A percentile compares a stretch with the other conserved stretches of the same genome.
Evolutionary conservation across 1,284 basidiomycete genomes (phyloP).

Genomic region (Rhodotorula sp.): DNA sequence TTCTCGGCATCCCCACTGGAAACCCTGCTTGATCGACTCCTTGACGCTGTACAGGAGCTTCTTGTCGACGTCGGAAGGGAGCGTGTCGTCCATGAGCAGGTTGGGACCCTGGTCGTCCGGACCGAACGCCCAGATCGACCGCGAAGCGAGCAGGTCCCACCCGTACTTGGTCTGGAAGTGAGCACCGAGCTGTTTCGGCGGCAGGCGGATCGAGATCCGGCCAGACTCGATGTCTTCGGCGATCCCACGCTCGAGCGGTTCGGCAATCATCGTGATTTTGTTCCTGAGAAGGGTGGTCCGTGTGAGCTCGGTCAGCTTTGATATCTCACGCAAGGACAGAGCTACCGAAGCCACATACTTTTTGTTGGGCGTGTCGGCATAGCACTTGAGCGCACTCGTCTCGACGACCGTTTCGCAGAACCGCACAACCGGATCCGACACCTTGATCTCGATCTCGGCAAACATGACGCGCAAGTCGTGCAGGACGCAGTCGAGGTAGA

Average conservation of each 20-base stretch:
- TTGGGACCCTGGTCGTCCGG: conserved; percentile 94
- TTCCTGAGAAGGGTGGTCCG: conserved; percentile 60
- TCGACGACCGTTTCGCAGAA: conserved; percentile 99
- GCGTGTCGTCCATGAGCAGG: conserved; percentile 88
- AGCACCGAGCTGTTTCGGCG: conserved; percentile 84
- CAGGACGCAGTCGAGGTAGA: conserved; percentile 95
- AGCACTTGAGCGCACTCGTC: conserved; percentile 96
- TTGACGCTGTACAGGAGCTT: conserved; percentile 83
- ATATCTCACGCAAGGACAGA: background rate
- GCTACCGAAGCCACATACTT: conserved; percentile 60
- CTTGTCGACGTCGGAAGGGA: conserved; percentile 95
- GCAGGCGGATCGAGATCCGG: conserved; percentile 86
- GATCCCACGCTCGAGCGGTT: conserved; percentile 87
- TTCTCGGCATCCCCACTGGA: conserved; percentile 98
- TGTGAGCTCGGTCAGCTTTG: background rate
- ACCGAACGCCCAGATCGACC: conserved; percentile 99
- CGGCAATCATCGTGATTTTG: conserved; percentile 95
- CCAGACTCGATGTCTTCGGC: conserved; percentile 92
- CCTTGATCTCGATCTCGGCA: conserved; percentile 98
- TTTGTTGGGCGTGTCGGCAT: conserved; percentile 98
- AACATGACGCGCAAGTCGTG: conserved; percentile 91
- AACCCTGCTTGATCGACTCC: conserved; percentile 96
- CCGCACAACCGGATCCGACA: conserved; percentile 96
- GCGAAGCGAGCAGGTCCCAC: conserved; percentile 94
- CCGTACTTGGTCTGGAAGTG: conserved; percentile 96